Evolutionary conservation across 2,329 filamentous ascomycete species (phyloP).

Genomic region (Colletotrichum truncatum): DNA sequence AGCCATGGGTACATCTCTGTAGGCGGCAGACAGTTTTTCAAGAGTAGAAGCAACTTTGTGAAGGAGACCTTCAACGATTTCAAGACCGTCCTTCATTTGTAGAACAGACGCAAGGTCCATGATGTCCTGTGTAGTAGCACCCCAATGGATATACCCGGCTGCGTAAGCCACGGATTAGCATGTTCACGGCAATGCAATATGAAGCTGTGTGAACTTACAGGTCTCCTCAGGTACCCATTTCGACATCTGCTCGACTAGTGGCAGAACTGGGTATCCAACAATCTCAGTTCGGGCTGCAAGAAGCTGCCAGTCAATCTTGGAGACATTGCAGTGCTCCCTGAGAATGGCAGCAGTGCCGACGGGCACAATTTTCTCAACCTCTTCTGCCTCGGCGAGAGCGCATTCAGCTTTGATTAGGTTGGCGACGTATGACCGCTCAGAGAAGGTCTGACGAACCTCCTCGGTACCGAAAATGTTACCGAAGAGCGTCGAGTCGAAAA

Average conservation of each 20-base stretch:
- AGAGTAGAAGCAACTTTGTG: slow-evolving; percentile 52
- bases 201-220: slow-evolving; percentile 32
- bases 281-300: slow-evolving; percentile 61
- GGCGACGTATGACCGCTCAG: slow-evolving; percentile 57
- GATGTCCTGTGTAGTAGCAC: slow-evolving; percentile 67
- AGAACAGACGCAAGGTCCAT: slow-evolving; percentile 64
- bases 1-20: slow-evolving; percentile 64
- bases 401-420: slow-evolving; percentile 60
- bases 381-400: slow-evolving; percentile 60
- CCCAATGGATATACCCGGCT: slow-evolving; percentile 62
- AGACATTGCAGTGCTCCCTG: slow-evolving; percentile 41
- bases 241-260: slow-evolving; percentile 57
- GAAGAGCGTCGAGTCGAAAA: slow-evolving; percentile 60
- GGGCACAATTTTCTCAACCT: slow-evolving; percentile 56
- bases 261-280: slow-evolving; percentile 63
- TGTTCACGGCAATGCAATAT: too few species aligned
- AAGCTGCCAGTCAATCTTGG: slow-evolving; percentile 33
- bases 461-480: slow-evolving; percentile 60
- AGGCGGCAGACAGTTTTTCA: slow-evolving; percentile 48
- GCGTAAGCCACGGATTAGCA: not conserved
- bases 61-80: slow-evolving; percentile 55
- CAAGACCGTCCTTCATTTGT: slow-evolving; percentile 60
- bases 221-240: slow-evolving; percentile 42
- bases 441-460: slow-evolving; percentile 59
- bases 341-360: slow-evolving; percentile 43